Conservation (phyloP, 805 yeast species). For the Torulaspora delbrueckii region DNA sequence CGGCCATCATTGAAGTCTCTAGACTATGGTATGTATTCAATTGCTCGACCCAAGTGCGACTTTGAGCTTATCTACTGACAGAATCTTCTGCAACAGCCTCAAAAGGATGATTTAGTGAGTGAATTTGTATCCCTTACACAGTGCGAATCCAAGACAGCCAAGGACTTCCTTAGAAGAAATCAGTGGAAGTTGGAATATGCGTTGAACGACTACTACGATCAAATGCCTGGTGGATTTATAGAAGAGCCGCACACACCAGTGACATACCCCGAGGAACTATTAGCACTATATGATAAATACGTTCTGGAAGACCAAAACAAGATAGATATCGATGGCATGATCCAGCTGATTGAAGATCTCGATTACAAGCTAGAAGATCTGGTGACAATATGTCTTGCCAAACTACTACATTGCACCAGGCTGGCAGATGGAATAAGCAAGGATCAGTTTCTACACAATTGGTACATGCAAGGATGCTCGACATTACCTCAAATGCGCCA, state of each 20-base stretch:
- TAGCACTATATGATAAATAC: constrained; percentile 19
- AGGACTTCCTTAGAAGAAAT: constrained; percentile 23
- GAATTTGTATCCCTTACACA: constrained; percentile 24
- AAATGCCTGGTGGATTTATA: constrained; percentile 23
- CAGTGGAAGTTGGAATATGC: constrained; percentile 32
- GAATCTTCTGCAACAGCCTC: not conserved
- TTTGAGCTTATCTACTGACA: not conserved
- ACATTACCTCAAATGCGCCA: constrained; percentile 44
- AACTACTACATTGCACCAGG: constrained; percentile 45
- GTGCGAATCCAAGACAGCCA: constrained; percentile 19
- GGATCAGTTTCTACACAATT: constrained; percentile 23
- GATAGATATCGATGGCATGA: constrained; percentile 77
- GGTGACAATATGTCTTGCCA: constrained; percentile 64
- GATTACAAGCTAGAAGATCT: constrained; percentile 71
- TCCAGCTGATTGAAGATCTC: constrained; percentile 60
- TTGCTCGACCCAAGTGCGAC: not conserved
- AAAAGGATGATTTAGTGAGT: constrained; percentile 2
- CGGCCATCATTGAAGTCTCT: not conserved
- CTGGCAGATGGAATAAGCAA: constrained; percentile 20
- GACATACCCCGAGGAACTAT: constrained; percentile 20
- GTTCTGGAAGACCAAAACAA: constrained; percentile 24
- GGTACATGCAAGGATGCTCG: constrained; percentile 33
- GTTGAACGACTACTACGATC: constrained; percentile 32
- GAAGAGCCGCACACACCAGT: constrained; percentile 5
- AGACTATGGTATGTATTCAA: not conserved